phyloP scores from a whole-genome alignment of 192 early-diverging fungal species.

The Coemansia sp. region DNA sequence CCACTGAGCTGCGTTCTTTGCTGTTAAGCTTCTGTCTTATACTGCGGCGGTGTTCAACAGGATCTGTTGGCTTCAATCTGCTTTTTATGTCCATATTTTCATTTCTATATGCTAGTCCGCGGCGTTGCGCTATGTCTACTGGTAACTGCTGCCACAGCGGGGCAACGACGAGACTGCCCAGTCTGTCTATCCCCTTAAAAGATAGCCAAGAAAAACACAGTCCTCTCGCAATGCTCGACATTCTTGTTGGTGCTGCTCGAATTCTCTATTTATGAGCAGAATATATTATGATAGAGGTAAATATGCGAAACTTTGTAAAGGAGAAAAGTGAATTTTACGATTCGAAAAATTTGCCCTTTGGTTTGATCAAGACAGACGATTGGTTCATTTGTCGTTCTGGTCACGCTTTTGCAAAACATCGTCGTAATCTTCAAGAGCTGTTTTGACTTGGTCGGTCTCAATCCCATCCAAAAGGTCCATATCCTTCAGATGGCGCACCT shows the following conservation, averaged over 20 bases:
- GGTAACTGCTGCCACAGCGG: no score
- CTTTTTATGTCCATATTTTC: neutral
- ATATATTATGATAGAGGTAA: no score
- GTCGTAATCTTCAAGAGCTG: constrained; percentile 20
- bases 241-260: neutral
- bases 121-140: neutral
- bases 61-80: neutral
- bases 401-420: constrained; percentile 8
- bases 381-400: constrained; percentile 1
- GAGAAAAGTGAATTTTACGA: neutral
- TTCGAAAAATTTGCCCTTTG: neutral
- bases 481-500: constrained; percentile 56
- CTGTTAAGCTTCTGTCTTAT: neutral
- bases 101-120: neutral
- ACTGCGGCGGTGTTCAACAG: constrained; percentile 5
- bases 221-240: no score
- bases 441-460: constrained; percentile 33
- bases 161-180: no score
- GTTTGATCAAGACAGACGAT: neutral
- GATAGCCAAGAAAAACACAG: neutral
- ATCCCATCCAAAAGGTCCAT: constrained; percentile 40
- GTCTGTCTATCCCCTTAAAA: neutral
- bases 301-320: no score
- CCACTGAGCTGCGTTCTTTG: neutral
- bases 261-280: no score